phyloP scores from a whole-genome alignment of 78 protist genomes.

The Protostelium mycophagum region DNA sequence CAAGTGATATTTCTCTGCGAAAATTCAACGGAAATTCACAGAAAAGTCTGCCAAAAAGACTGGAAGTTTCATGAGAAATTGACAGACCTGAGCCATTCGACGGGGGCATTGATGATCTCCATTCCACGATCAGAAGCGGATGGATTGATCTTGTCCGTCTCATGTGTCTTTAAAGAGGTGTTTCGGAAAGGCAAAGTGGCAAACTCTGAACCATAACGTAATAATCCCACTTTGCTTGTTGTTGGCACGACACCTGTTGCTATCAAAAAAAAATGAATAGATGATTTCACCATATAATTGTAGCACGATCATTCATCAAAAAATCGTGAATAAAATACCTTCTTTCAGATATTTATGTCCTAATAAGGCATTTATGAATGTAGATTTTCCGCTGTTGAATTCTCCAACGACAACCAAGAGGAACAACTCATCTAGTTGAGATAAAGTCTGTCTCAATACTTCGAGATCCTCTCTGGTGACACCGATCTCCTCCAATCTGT shows the following conservation, averaged over 20 bases:
- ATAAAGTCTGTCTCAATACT: not conserved
- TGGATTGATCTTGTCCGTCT: not conserved
- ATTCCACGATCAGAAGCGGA: constrained; percentile 5
- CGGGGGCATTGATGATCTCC: constrained; percentile 46
- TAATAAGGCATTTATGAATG: constrained; percentile 65
- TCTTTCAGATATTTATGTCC: constrained; percentile 57
- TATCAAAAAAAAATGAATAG: no score
- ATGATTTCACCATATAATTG: no score
- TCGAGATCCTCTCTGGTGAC: not conserved
- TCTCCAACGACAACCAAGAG: constrained; percentile 69
- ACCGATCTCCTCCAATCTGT: not conserved
- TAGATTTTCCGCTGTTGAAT: constrained; percentile 67
- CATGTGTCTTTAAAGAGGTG: not conserved
- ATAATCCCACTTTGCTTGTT: constrained; percentile 37
- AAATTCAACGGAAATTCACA: no score
- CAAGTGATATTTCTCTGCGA: constrained; percentile 50
- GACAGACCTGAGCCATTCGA: constrained; percentile 62
- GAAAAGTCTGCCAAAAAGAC: no score
- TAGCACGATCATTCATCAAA: no score
- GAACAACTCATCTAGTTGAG: constrained; percentile 32
- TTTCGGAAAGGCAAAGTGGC: not conserved
- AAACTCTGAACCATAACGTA: constrained; percentile 37
- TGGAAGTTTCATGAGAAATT: no score
- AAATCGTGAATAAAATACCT: constrained; percentile 33
- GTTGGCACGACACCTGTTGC: constrained; percentile 45